Evolutionary conservation across 2,329 filamentous ascomycete species (phyloP), one percentile per base, ranked within the genome.

Genomic region (Colletotrichum cordylinicola): DNA sequence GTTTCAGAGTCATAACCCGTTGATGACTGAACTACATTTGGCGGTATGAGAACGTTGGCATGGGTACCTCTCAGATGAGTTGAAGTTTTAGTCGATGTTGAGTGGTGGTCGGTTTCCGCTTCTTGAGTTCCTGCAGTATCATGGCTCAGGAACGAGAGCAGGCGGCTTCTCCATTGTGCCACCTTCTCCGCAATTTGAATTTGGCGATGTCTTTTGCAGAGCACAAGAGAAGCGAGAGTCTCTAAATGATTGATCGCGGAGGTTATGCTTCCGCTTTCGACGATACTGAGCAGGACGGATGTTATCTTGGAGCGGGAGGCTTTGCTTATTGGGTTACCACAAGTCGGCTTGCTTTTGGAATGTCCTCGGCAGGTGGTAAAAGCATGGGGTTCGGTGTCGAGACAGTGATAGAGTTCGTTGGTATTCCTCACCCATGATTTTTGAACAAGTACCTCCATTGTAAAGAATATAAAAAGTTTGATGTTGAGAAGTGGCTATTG

Each of bases 151-250:
- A 61, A 71, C 2, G 24, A 27, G 12, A 35, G 2, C 9, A 75
- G 39, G 2, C 64, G 64, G 33, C 13, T 15, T 9, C 35, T 18
- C 74, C 69, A 73, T 6, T 73, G 39, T 8, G 39, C 12, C 2
- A 43, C 58, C 29, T 69, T 66, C 33, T 76, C 74, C 1, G 27
- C 56, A 27, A 43, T 21, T 18, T 76, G 74, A 13, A 2, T 8
- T 16, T 76, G 69, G 27, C 73, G 74, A 3, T 18, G 33, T 9
- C 55, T 68, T 52, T 24, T 76, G n/a, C 70, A 74, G 27, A 76
- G 48, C 21, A 69, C 60, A 4, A 67, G 65, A 24, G 21, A 60
- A 9, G 56, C 70, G 12, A 76, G 70, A 4, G 13, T 35, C 55
- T 76, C 13, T 6, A 74, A 35, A n/a, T 72, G 68, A 15, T 8